Evolutionary conservation across 2,329 filamentous ascomycete species (phyloP).

Genomic region (Xylaria digitata): DNA sequence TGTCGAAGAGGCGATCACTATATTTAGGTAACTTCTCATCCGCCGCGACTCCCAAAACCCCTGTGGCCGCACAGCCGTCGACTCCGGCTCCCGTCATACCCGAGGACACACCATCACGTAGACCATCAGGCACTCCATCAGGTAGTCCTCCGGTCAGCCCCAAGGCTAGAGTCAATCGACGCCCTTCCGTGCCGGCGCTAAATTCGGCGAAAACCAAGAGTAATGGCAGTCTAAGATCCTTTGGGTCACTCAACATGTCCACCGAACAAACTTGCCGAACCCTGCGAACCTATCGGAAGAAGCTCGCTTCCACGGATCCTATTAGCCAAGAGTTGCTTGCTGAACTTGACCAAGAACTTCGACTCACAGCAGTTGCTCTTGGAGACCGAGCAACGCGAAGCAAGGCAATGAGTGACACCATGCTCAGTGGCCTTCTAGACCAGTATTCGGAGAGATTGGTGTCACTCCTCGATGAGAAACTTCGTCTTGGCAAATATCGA

Average conservation of each 20-base stretch:
- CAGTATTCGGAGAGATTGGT: conserved; percentile 80
- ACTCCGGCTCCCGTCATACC: conserved; percentile 57
- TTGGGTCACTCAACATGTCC: conserved; percentile 69
- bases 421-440: conserved; percentile 74
- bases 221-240: conserved; percentile 61
- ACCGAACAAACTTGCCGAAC: conserved; percentile 74
- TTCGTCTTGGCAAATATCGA: conserved; percentile 56
- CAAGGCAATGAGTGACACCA: conserved; percentile 66
- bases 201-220: conserved; percentile 63
- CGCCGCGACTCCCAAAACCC: conserved; percentile 53
- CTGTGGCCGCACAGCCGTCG: conserved; percentile 53
- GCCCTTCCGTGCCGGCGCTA: conserved; percentile 66
- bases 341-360: conserved; percentile 73
- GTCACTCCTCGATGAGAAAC: conserved; percentile 77
- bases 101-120: conserved; percentile 62
- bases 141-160: conserved; percentile 64
- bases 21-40: conserved; percentile 55
- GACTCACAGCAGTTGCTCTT: conserved; percentile 70
- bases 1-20: conserved; percentile 66
- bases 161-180: conserved; percentile 59
- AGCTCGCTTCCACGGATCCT: conserved; percentile 66
- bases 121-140: conserved; percentile 57
- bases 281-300: conserved; percentile 71
- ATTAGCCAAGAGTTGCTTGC: conserved; percentile 68
- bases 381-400: conserved; percentile 67